Conservation (phyloP, 306 rosid species). For the Styphnolobium japonicum region DNA sequence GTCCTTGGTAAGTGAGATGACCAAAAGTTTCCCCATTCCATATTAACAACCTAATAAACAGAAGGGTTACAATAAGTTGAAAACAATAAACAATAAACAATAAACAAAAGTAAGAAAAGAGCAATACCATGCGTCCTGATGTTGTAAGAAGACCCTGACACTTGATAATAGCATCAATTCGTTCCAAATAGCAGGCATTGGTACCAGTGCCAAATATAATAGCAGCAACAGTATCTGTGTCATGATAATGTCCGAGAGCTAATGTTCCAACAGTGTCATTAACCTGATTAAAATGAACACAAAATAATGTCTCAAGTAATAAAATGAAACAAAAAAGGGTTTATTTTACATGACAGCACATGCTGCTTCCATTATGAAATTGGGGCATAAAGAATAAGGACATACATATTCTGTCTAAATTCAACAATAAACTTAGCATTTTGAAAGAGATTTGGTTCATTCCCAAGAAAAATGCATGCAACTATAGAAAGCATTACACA, state of each 20-base stretch:
- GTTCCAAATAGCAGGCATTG: slow-evolving; percentile 85
- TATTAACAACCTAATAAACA: slow-evolving; percentile 67
- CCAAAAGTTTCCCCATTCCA: slow-evolving; percentile 95
- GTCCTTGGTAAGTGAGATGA: slow-evolving; percentile 83
- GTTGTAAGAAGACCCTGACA: slow-evolving; percentile 69
- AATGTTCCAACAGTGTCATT: slow-evolving; percentile 82
- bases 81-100: not conserved
- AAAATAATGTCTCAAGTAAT: slow-evolving; percentile 2
- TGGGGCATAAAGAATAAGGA: not conserved
- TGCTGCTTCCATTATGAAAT: not conserved
- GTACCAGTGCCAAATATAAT: slow-evolving; percentile 79
- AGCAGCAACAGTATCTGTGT: slow-evolving; percentile 79
- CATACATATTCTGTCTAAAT: not conserved
- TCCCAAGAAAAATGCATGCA: not conserved
- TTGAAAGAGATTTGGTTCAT: not conserved
- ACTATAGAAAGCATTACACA: not conserved
- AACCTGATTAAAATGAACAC: slow-evolving; percentile 43
- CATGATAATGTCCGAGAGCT: slow-evolving; percentile 78
- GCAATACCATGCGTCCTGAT: slow-evolving; percentile 70
- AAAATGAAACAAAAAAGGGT: not conserved
- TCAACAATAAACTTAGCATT: not conserved
- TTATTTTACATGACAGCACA: slow-evolving; percentile 1
- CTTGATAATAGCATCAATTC: slow-evolving; percentile 77
- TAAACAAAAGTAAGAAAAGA: not conserved
- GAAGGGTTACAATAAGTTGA: not conserved